These are phyloP conservation scores for Fusarium scirpi DNA, from an alignment of 2,329 filamentous ascomycete genomes.

Conservation along the genomic window DNA sequence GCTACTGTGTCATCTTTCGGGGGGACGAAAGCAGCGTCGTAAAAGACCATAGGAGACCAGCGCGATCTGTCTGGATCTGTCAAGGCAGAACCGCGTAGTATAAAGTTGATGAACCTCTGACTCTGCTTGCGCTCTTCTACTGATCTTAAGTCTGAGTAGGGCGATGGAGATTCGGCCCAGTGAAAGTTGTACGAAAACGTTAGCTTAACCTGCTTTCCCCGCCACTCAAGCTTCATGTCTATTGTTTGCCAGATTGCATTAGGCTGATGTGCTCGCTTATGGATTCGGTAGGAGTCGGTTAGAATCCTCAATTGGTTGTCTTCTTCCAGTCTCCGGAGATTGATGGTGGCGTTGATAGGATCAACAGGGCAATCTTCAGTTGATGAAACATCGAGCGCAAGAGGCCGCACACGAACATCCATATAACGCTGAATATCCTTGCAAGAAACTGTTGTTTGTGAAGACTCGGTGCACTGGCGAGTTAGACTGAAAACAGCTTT, in stretches of 20 bases:
- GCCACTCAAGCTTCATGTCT: slow-evolving; percentile 49
- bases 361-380: slow-evolving; percentile 19
- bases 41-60: slow-evolving; percentile 70
- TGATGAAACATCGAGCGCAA: slow-evolving; percentile 36
- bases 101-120: slow-evolving; percentile 52
- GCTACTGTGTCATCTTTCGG: slow-evolving; percentile 55
- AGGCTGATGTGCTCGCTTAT: slow-evolving; percentile 30
- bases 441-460: slow-evolving; percentile 17
- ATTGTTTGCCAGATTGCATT: slow-evolving; percentile 54
- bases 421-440: slow-evolving; percentile 42
- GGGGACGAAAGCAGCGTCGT: slow-evolving; percentile 75
- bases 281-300: background rate
- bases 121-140: slow-evolving; percentile 50
- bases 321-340: slow-evolving; percentile 41
- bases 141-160: slow-evolving; percentile 49
- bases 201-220: slow-evolving; percentile 39
- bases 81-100: slow-evolving; percentile 46
- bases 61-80: slow-evolving; percentile 21
- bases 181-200: slow-evolving; percentile 54
- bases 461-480: slow-evolving; percentile 40
- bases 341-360: slow-evolving; percentile 30
- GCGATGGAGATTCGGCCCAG: slow-evolving; percentile 58
- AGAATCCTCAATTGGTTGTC: slow-evolving; percentile 25
- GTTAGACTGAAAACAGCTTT: slow-evolving; percentile 44
- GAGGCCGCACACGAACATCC: slow-evolving; percentile 19